Base-by-base conservation (phyloP, 352 stramenopile species). In the Globisporangium orthogonon region DNA sequence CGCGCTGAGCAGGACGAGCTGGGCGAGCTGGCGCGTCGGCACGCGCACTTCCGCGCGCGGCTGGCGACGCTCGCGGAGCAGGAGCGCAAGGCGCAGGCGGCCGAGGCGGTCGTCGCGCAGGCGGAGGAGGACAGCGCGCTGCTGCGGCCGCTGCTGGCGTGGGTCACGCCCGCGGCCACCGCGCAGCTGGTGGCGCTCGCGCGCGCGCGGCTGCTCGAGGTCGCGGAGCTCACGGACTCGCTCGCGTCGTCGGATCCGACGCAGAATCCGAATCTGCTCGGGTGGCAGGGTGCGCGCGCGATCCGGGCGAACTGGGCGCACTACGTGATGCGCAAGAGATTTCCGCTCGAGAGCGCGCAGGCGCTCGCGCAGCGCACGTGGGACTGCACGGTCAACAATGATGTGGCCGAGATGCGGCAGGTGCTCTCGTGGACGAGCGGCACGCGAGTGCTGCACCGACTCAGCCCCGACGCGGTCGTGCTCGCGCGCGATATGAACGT, bases 301-400 rank as follows among this genome's bases (percentile, higher is more conserved):
- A 57, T 85, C 31, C 62, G 76, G 23, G 44, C 50, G 17, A 64
- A 65, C 30, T 86, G 70, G 72, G 70, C 68, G 6, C 63, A 75
- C 52, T 86, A 78, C 52, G 66, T 67, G 30, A 66, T 81, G 59
- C 66, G 58, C 17, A 86, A 83, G 66, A 61, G 63, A 30, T 83
- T 86, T 43, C 50, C 57, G 4, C 52, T 69, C 23, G 68, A 79
- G 40, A 54, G 44, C 18, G 50, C 65, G 3, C 60, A 56, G 33
- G 28, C 44, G 15, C 56, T 86, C 4, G 64, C 66, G 4, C 52
- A 67, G 29, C 62, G 59, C 43, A 77, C 75, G 35, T 83, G 72
- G 75, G 54, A 67, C 29, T 58, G 63, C 9, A 80, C 60, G 4
- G 54, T 71, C 4, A 58, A 72, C 56, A 17, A 53, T 5, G 47